Percentiles rank a stretch among this genome's conserved stretches.
These are phyloP conservation scores for Thalassiosira livingstoniorum DNA, from an alignment of 352 stramenopile species.

Conservation along the genomic window DNA sequence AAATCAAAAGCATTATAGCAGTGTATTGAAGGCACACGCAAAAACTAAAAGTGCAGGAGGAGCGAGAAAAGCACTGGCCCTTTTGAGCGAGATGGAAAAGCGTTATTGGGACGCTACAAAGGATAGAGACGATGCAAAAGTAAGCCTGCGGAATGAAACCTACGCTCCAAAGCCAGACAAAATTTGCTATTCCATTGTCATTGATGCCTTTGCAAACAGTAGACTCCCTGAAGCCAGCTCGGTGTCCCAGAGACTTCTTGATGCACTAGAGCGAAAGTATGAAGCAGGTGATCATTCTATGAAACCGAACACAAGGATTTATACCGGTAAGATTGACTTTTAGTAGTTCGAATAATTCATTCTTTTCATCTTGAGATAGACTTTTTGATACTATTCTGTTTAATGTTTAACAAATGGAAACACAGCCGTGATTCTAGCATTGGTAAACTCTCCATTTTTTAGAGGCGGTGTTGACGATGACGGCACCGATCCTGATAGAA, in stretches of 20 bases:
- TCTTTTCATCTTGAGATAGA: no score
- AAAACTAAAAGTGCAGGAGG: constrained; percentile 58
- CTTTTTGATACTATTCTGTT: no score
- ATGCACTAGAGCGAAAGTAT: constrained; percentile 53
- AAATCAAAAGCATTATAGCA: constrained; percentile 63
- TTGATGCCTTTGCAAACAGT: constrained; percentile 66
- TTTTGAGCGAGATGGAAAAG: constrained; percentile 63
- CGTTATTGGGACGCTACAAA: constrained; percentile 40
- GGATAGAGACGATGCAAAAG: constrained; percentile 10
- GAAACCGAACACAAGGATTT: constrained; percentile 62
- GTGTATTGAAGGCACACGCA: constrained; percentile 65
- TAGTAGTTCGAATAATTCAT: no score
- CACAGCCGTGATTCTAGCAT: constrained; percentile 56
- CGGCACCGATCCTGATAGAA: not conserved
- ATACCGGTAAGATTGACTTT: no score
- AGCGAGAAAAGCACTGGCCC: constrained; percentile 59
- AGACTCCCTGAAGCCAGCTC: constrained; percentile 49
- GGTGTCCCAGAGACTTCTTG: constrained; percentile 45
- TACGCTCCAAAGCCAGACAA: constrained; percentile 57
- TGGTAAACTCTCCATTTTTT: constrained; percentile 50
- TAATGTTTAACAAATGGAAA: no score
- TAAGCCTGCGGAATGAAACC: constrained; percentile 24
- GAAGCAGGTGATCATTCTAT: constrained; percentile 53
- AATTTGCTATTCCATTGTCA: constrained; percentile 62
- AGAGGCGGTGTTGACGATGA: constrained; percentile 11